Percentiles rank a stretch among this genome's conserved stretches.
These are phyloP conservation scores for Chaetomium sp. DNA, from an alignment of 2,329 filamentous ascomycete species.

Conservation along the genomic window DNA sequence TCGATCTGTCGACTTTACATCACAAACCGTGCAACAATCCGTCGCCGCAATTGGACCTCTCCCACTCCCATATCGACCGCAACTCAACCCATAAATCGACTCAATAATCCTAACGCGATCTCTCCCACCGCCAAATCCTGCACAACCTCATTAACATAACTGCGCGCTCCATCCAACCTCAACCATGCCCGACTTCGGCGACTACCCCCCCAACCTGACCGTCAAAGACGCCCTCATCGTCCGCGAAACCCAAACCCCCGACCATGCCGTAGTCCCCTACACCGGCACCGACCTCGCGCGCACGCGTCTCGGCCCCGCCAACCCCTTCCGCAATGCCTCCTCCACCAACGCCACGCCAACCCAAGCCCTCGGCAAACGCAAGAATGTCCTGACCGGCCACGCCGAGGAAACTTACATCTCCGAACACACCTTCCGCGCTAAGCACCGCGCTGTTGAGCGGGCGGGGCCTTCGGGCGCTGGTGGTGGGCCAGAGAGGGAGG, in stretches of 20 bases:
- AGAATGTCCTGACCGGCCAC: conserved; percentile 76
- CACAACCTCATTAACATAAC: no score
- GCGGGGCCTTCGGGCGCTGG: conserved; percentile 41
- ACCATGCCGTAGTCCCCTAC: conserved; percentile 57
- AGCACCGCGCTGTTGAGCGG: conserved; percentile 77
- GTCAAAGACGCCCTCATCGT: conserved; percentile 58
- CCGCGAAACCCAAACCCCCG: conserved; percentile 46
- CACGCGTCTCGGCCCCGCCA: conserved; percentile 60
- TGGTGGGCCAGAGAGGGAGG: conserved; percentile 39
- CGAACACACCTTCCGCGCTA: conserved; percentile 81
- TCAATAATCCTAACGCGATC: no score
- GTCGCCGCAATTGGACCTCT: no score
- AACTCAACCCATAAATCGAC: background rate
- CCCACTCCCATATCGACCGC: background rate
- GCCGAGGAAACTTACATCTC: conserved; percentile 85
- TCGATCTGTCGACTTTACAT: background rate
- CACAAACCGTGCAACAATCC: no score
- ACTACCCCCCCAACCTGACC: conserved; percentile 61
- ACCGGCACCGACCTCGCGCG: conserved; percentile 67
- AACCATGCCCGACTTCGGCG: conserved; percentile 53
- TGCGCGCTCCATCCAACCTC: no score
- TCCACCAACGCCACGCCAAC: background rate
- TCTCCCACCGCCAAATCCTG: no score
- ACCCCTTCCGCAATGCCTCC: conserved; percentile 64
- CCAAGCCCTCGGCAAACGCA: conserved; percentile 55